Conservation (phyloP, 768 basidiomycete genomes). For the Amanita phalloides region DNA sequence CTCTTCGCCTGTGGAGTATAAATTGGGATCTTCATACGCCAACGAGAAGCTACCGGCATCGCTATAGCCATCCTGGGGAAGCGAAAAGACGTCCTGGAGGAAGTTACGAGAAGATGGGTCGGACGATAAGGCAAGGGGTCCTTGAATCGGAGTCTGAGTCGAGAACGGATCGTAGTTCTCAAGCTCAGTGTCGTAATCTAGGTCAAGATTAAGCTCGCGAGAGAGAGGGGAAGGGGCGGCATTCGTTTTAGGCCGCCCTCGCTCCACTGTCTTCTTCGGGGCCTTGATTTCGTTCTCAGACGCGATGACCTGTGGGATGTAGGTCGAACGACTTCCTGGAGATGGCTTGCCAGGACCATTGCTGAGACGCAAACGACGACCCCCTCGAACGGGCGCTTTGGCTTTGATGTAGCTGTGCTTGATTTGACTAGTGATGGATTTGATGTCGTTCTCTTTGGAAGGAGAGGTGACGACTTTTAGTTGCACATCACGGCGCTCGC, state of each 20-base stretch:
- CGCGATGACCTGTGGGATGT: not conserved
- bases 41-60: not conserved
- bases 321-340: not conserved
- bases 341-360: not conserved
- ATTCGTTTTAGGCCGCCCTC: not conserved
- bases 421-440: slow-evolving; percentile 3
- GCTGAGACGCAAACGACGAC: slow-evolving; percentile 4
- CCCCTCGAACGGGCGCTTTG: slow-evolving; percentile 2
- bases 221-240: not conserved
- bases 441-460: slow-evolving; percentile 1
- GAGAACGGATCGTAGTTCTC: slow-evolving; percentile 4
- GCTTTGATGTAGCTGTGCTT: slow-evolving; percentile 3
- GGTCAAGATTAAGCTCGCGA: slow-evolving; percentile 1
- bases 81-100: slow-evolving; percentile 1
- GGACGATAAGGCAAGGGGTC: not conserved
- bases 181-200: slow-evolving; percentile 1
- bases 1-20: slow-evolving; percentile 8
- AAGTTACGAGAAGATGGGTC: not conserved
- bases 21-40: slow-evolving; percentile 2
- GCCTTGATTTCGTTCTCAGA: not conserved
- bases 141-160: not conserved
- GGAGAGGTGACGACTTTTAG: slow-evolving; percentile 13
- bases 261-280: not conserved
- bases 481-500: slow-evolving; percentile 15
- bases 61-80: not conserved